Evolutionary conservation across 306 rosid genomes (phyloP).

Genomic region (Cicer bijugum): DNA sequence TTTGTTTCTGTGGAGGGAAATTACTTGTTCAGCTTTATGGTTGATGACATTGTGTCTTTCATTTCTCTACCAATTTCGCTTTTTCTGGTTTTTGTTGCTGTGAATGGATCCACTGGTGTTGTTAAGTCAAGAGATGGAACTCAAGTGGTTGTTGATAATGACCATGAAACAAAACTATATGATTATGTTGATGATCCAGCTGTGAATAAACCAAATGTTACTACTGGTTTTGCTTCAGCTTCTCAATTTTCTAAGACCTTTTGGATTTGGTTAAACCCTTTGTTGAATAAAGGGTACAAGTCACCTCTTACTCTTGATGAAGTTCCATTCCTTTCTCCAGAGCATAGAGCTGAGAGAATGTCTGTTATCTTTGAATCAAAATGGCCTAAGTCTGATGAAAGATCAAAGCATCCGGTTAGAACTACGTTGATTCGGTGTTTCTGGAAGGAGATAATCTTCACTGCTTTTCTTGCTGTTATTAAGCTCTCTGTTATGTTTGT

Average conservation of each 20-base stretch:
- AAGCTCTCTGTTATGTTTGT: constrained; percentile 74
- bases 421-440: constrained; percentile 79
- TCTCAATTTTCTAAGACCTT: constrained; percentile 69
- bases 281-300: constrained; percentile 73
- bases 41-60: constrained; percentile 65
- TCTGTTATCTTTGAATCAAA: constrained; percentile 64
- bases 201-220: constrained; percentile 52
- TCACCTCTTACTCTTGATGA: constrained; percentile 71
- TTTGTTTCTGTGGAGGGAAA: constrained; percentile 46
- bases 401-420: constrained; percentile 71
- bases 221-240: constrained; percentile 84
- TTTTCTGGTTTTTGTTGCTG: constrained; percentile 58
- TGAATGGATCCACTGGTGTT: constrained; percentile 74
- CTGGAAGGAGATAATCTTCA: constrained; percentile 72
- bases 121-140: constrained; percentile 47
- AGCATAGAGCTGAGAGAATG: constrained; percentile 78
- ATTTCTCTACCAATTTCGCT: constrained; percentile 63
- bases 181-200: constrained; percentile 31
- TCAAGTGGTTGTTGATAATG: constrained; percentile 33
- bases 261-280: constrained; percentile 93
- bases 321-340: constrained; percentile 72
- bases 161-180: constrained; percentile 39
- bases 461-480: constrained; percentile 74
- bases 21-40: constrained; percentile 49
- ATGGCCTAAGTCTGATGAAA: constrained; percentile 83